phyloP scores from a whole-genome alignment of 139 green algal species.

The Mesotaenium endlicherianum region DNA sequence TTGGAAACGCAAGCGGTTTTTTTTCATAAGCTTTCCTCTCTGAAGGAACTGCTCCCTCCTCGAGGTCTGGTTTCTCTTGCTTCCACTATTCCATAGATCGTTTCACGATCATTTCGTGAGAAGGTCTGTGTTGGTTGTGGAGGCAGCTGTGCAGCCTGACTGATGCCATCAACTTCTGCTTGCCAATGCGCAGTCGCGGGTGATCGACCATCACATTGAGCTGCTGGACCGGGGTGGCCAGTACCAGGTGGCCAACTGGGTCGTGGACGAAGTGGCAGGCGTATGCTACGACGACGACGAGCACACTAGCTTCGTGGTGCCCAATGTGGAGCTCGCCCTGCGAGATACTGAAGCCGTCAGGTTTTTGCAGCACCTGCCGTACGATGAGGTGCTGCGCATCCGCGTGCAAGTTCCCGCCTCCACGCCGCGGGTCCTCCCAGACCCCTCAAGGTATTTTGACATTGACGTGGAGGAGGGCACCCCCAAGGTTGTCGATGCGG shows the following conservation, averaged over 20 bases:
- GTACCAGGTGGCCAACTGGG: slow-evolving; percentile 6
- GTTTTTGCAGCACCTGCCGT: slow-evolving; percentile 9
- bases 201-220: slow-evolving; percentile 18
- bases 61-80: not conserved
- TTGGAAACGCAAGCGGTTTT: no score
- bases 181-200: not conserved
- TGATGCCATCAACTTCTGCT: not conserved
- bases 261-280: not conserved
- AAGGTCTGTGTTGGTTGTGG: no score
- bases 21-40: not conserved
- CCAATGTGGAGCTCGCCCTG: not conserved
- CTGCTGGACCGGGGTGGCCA: not conserved
- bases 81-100: not conserved
- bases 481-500: not conserved
- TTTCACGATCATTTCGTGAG: no score
- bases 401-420: not conserved
- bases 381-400: not conserved
- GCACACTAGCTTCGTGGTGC: not conserved
- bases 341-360: not conserved
- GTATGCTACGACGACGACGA: not conserved
- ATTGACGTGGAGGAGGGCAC: no score
- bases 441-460: no score
- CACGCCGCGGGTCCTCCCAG: not conserved
- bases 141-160: no score
- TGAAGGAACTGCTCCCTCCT: not conserved